phyloP scores from a whole-genome alignment of 805 yeast species.

The Trichomonascus vanleenenianus region DNA sequence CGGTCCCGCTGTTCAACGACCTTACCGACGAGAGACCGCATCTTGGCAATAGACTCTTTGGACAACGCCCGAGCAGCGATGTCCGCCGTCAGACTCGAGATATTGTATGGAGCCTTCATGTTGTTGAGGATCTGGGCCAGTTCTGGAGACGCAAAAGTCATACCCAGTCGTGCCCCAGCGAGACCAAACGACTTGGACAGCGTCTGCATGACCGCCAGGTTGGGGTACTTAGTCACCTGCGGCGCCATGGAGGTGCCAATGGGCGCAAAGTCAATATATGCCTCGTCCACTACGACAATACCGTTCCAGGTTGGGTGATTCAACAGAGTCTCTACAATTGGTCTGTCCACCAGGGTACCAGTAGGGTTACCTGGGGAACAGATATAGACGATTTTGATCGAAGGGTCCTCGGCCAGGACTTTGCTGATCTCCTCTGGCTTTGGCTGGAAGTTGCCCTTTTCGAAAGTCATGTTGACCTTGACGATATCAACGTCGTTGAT shows the following conservation, averaged over 20 bases:
- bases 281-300: conserved; percentile 84
- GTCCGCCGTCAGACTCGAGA: conserved; percentile 70
- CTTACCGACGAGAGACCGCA: conserved; percentile 46
- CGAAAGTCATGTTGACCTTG: conserved; percentile 61
- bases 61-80: conserved; percentile 70
- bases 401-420: conserved; percentile 45
- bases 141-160: conserved; percentile 56
- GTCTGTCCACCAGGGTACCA: conserved; percentile 50
- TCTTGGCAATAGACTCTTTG: conserved; percentile 44
- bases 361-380: conserved; percentile 99
- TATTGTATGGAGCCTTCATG: conserved; percentile 94
- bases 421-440: conserved; percentile 48
- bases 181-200: conserved; percentile 92
- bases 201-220: conserved; percentile 84
- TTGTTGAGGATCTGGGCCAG: conserved; percentile 68
- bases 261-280: conserved; percentile 81
- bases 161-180: conserved; percentile 89
- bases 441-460: conserved; percentile 45
- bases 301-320: conserved; percentile 55
- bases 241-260: conserved; percentile 65
- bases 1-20: conserved; percentile 49
- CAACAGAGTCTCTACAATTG: conserved; percentile 42
- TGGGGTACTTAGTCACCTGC: conserved; percentile 71
- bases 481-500: conserved; percentile 81
- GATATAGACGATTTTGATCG: conserved; percentile 68